Base-by-base conservation (phyloP, 257 asterid species). In the Cordia subcordata region DNA sequence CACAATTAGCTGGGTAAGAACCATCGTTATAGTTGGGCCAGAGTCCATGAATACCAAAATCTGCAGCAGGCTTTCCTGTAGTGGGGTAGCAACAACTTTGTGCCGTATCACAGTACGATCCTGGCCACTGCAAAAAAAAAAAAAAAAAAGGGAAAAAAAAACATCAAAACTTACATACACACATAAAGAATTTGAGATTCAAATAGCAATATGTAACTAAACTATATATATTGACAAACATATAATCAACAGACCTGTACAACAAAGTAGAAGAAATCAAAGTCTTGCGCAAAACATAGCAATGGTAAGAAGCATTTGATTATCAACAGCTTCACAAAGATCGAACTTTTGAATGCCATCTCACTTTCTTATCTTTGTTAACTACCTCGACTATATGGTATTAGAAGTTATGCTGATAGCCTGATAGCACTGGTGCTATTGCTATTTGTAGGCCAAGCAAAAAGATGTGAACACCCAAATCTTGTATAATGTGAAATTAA, bases 21-120 rank as follows among this genome's bases (percentile, higher is more conserved):
- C 95, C 95, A n/a, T 85, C 88, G 0, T 64, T 77, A 44, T 83
- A 53, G 45, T 78, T 85, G 0, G 95, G 95, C 96, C 95, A 88
- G 5, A 88, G 85, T 39, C 96, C 96, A 57, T 88, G 96, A 51
- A 88, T 79, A 14, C 95, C 90, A 32, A 88, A 88, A 47, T 88
- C 86, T 0, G 85, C 54, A 14, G 83, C 72, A 0, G 96, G 95
- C 66, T 85, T 88, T 22, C 95, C 96, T 8, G 81, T 71, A 27
- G 80, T 81, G 9, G 96, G 96, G 49, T 88, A 88, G 67, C 96
- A 88, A 65, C 96, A 88, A 45, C 93, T 81, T 58, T 75, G 70
- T 44, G 72, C 77, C 10, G 93, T 74, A 60, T 85, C 93, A 12
- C 96, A 88, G 19, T 76, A 85, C 0, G 96, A 85, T 22, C 94